Conservation (phyloP, 2,329 filamentous ascomycete species). For the Venturia asperata region DNA sequence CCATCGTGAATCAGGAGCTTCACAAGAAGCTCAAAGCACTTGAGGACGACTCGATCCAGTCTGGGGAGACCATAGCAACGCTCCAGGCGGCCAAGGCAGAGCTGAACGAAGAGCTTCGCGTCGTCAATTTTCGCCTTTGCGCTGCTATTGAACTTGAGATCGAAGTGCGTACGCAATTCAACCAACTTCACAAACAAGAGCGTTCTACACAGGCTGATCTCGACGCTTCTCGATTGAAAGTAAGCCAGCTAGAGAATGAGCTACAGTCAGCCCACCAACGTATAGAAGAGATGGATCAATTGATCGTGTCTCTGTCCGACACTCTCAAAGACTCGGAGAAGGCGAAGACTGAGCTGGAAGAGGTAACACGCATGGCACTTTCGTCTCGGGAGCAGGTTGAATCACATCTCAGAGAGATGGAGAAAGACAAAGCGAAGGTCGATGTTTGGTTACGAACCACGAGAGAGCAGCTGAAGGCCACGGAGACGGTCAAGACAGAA, state of each 20-base stretch:
- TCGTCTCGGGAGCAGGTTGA: conserved; percentile 6
- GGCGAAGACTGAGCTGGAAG: conserved; percentile 7
- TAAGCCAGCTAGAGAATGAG: neutral
- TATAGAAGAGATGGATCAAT: neutral
- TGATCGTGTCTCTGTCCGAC: neutral
- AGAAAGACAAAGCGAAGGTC: conserved; percentile 1
- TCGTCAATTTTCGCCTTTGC: conserved; percentile 6
- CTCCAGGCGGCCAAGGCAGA: neutral
- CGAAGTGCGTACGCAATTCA: neutral
- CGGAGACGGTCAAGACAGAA: conserved; percentile 1
- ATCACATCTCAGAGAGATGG: neutral
- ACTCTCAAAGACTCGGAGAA: conserved; percentile 7
- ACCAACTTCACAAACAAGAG: neutral
- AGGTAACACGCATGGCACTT: neutral
- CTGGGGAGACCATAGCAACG: neutral
- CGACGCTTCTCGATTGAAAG: neutral
- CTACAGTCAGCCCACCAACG: conserved; percentile 1
- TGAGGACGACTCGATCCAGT: neutral
- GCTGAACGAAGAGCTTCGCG: conserved; percentile 4
- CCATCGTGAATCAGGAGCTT: conserved; percentile 2
- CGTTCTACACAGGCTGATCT: neutral
- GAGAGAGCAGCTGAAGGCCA: neutral
- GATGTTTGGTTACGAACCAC: conserved; percentile 7
- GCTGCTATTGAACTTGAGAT: conserved; percentile 12
- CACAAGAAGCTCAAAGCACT: neutral